phyloP scores from a whole-genome alignment of 2,329 filamentous ascomycete species.

The Madurella mycetomatis region DNA sequence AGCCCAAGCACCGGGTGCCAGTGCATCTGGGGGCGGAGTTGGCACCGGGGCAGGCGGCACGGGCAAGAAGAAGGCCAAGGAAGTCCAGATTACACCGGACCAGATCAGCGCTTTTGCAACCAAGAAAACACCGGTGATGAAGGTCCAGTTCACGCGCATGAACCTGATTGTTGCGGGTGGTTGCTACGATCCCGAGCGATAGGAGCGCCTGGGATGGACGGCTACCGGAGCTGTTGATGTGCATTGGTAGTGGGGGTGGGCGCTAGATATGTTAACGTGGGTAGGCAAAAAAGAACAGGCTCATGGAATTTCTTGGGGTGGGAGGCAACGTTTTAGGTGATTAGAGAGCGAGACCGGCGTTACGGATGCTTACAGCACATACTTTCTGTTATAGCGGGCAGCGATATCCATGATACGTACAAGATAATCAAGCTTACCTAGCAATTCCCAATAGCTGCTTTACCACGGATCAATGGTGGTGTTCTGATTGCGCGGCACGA shows the following conservation, averaged over 20 bases:
- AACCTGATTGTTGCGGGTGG: conserved; percentile 87
- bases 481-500: too few species aligned
- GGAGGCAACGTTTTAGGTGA: background rate
- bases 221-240: background rate
- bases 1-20: conserved; percentile 38
- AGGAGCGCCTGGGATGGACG: conserved; percentile 3
- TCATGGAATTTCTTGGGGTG: background rate
- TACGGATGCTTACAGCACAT: background rate
- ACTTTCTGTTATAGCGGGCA: background rate
- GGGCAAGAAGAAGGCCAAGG: conserved; percentile 77
- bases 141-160: conserved; percentile 91
- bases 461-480: too few species aligned
- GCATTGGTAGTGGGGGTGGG: background rate
- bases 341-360: background rate
- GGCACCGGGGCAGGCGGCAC: conserved; percentile 29
- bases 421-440: background rate
- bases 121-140: conserved; percentile 92
- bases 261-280: background rate
- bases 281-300: too few species aligned
- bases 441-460: too few species aligned
- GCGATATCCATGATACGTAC: background rate
- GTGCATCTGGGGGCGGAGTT: conserved; percentile 32
- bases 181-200: conserved; percentile 50
- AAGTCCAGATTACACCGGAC: conserved; percentile 83
- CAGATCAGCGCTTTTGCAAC: conserved; percentile 94